A percentile compares a stretch with the other conserved stretches of the same genome.
phyloP scores from a whole-genome alignment of 805 yeast genomes.

The Kazachstania bromeliacearum region DNA sequence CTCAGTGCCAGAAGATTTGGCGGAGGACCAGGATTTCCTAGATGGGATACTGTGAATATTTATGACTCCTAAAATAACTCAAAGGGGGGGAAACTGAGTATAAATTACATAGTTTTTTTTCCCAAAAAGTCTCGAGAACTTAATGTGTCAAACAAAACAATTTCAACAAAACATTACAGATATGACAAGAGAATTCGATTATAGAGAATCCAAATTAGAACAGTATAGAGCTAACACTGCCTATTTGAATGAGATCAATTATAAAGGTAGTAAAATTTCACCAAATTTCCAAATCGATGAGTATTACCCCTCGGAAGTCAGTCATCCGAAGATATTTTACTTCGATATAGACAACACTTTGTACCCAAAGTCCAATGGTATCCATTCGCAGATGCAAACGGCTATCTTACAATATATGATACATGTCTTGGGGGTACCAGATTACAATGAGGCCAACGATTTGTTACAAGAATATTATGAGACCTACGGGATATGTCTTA shows the following conservation, averaged over 20 bases:
- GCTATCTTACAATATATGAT: constrained; percentile 74
- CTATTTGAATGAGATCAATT: constrained; percentile 22
- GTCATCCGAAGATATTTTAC: constrained; percentile 40
- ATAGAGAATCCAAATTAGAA: constrained; percentile 7
- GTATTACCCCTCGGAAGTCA: constrained; percentile 16
- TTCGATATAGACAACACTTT: constrained; percentile 91
- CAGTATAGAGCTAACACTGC: constrained; percentile 19
- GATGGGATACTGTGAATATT: constrained; percentile 18
- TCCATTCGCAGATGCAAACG: constrained; percentile 77
- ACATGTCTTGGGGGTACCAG: constrained; percentile 45
- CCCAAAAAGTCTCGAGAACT: too few relatives aligned
- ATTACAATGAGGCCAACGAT: constrained; percentile 52
- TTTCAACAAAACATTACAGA: not conserved
- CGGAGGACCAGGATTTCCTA: constrained; percentile 21
- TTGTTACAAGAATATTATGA: constrained; percentile 67
- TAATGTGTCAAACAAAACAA: not conserved
- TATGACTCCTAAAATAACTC: too few relatives aligned
- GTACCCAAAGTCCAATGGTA: constrained; percentile 58
- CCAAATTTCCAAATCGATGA: constrained; percentile 17
- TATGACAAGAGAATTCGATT: not conserved
- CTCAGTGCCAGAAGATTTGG: constrained; percentile 13
- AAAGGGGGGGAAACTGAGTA: too few relatives aligned
- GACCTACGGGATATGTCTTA: constrained; percentile 82
- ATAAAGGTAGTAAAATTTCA: constrained; percentile 23
- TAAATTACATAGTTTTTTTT: too few relatives aligned